Evolutionary conservation across 305 asterid genomes (phyloP).

Genomic region (Fraxinus ornus): DNA sequence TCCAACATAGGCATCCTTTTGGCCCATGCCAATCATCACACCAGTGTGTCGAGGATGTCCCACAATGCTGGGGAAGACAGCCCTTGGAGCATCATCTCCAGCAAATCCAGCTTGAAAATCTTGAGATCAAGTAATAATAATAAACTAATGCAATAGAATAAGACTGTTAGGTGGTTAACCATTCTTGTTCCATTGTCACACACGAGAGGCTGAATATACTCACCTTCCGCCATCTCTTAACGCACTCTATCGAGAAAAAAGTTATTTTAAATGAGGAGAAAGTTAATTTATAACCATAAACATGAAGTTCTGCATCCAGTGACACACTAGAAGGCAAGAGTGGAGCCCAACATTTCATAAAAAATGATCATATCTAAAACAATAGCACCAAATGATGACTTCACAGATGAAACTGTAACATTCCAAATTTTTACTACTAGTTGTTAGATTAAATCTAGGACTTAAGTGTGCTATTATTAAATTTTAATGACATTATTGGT

Average conservation of each 20-base stretch:
- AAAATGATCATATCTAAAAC: not conserved
- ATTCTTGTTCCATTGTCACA: not conserved
- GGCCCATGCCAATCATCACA: slow-evolving; percentile 89
- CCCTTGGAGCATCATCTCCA: slow-evolving; percentile 93
- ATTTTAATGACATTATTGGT: no score
- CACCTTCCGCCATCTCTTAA: not conserved
- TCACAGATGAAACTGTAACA: not conserved
- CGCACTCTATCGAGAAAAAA: not conserved
- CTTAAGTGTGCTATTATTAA: no score
- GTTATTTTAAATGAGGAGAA: not conserved
- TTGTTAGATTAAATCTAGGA: no score
- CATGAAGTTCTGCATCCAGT: not conserved
- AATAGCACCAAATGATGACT: not conserved
- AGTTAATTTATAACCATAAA: not conserved
- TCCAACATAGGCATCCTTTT: slow-evolving; percentile 77
- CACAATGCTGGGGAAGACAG: slow-evolving; percentile 83
- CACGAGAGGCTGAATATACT: not conserved
- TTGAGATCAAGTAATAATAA: not conserved
- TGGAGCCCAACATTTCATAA: not conserved
- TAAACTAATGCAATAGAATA: not conserved
- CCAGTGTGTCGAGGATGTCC: slow-evolving; percentile 87
- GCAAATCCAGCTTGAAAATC: slow-evolving; percentile 77
- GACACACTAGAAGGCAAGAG: not conserved
- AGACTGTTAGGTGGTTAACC: not conserved
- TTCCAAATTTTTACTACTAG: no score